Base-by-base conservation (phyloP, 768 basidiomycete species). In the Grammothele lineata region DNA sequence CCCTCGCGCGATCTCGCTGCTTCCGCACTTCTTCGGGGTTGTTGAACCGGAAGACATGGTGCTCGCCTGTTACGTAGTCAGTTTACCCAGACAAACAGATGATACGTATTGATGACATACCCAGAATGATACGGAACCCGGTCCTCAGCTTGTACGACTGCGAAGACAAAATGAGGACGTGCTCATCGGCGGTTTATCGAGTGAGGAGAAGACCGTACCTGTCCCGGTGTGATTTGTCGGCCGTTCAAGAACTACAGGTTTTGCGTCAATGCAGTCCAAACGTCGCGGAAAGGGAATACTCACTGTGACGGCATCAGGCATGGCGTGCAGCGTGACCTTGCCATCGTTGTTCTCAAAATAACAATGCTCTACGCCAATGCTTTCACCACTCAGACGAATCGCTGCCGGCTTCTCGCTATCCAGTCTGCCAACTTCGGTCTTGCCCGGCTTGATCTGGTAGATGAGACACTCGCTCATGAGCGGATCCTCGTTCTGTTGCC, bases 1-100 rank as follows among this genome's bases (percentile, higher is more conserved):
- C 75, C 9, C 80, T 83, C 2, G 85, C 86, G 34, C 89, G 83
- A 66, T 94, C 87, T 35, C 92, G 82, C 59, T 82, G 87, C 61
- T 90, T 92, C 54, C 92, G 88, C 51, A 94, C 92, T 66, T 92
- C 91, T 65, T 93, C 91, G 0, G 92, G 92, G 59, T 95, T 88
- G 61, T 90, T 98, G 68, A 96, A 98, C 15, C 96, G 81, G 67
- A 99, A 99, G 46, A 98, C 93, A 69, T 99, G 96, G 54, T 92
- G 85, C 57, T 97, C 94, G 44, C 95, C 90, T 91, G 50, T 18
- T 43, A 38, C 26, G 38, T 32, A 9, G 30, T 32, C 15, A 32
- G 15, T 32, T 8, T 9, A 32, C 30, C 30, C 9, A 8, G 8
- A 32, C 30, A 32, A n/a, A n/a, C n/a, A n/a, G n/a, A n/a, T n/a